These are phyloP conservation scores for Triadica sebifera DNA, from an alignment of 345 rosid genomes.

Conservation along the genomic window DNA sequence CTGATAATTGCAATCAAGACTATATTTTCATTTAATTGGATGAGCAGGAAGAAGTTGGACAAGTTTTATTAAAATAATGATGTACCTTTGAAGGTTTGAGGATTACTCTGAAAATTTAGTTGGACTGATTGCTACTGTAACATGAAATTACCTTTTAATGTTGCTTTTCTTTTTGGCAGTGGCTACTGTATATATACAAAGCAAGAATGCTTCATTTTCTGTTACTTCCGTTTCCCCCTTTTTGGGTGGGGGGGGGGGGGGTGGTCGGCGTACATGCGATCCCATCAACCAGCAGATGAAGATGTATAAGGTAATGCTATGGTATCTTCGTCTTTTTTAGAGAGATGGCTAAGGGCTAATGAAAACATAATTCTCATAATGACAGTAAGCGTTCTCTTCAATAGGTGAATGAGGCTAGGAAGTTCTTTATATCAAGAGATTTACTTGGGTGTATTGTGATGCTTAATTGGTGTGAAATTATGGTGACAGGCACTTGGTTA, in stretches of 20 bases:
- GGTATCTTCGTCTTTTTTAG: neutral
- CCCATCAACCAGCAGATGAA: constrained; percentile 10
- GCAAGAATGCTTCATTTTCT: constrained; percentile 3
- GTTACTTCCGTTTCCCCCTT: neutral
- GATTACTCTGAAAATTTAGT: neutral
- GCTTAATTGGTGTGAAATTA: neutral
- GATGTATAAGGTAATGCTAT: constrained; percentile 20
- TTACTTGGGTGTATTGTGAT: neutral
- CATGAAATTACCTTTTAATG: constrained; percentile 4
- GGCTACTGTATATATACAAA: constrained; percentile 23
- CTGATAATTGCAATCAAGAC: constrained; percentile 12
- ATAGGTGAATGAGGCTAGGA: neutral
- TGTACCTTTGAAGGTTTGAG: constrained; percentile 29
- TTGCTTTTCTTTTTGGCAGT: constrained; percentile 18
- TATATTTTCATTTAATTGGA: neutral
- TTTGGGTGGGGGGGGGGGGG: neutral
- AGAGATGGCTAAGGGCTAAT: neutral
- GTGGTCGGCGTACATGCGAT: neutral
- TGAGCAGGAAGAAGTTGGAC: constrained; percentile 26
- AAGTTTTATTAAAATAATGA: constrained; percentile 3
- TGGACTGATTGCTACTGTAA: neutral
- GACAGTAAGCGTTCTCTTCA: neutral
- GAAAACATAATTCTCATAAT: neutral
- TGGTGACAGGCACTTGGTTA: neutral
- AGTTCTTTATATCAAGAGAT: neutral